A percentile compares a stretch with the other conserved stretches of the same genome.
Evolutionary conservation across 2,329 filamentous ascomycete species (phyloP).

Genomic region (Arthroderma sp.): DNA sequence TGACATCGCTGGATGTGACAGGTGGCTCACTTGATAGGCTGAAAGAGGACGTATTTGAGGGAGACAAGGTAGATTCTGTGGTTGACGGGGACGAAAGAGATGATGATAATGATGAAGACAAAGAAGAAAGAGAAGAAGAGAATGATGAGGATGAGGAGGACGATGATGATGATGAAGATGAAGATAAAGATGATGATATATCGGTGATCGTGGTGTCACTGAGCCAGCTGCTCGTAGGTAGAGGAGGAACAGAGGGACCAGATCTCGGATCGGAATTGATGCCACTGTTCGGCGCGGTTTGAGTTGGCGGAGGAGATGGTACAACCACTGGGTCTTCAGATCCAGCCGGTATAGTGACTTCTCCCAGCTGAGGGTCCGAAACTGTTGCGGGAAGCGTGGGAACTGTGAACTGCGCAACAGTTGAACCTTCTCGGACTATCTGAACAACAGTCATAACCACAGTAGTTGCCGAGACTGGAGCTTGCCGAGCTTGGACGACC

Average conservation of each 20-base stretch:
- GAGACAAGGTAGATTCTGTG: not conserved
- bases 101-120: not conserved
- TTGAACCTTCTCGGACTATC: slow-evolving; percentile 14
- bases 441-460: slow-evolving; percentile 14
- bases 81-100: not conserved
- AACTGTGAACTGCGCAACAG: slow-evolving; percentile 13
- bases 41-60: not conserved
- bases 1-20: too few species aligned
- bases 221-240: not conserved
- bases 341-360: slow-evolving; percentile 14
- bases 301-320: slow-evolving; percentile 2
- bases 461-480: slow-evolving; percentile 6
- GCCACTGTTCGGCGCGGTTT: not conserved
- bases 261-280: not conserved
- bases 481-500: slow-evolving; percentile 6
- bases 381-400: slow-evolving; percentile 15
- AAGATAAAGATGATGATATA: not conserved
- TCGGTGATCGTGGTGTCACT: too few species aligned
- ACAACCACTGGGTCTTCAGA: slow-evolving; percentile 7
- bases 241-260: not conserved
- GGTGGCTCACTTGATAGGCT: not conserved
- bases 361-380: slow-evolving; percentile 13
- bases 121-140: not conserved
- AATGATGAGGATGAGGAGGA: not conserved
- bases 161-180: not conserved